A percentile compares a stretch with the other conserved stretches of the same genome.
Evolutionary conservation across 1,284 basidiomycete genomes (phyloP).

Genomic region (Apiotrichum mycotoxinovorans): DNA sequence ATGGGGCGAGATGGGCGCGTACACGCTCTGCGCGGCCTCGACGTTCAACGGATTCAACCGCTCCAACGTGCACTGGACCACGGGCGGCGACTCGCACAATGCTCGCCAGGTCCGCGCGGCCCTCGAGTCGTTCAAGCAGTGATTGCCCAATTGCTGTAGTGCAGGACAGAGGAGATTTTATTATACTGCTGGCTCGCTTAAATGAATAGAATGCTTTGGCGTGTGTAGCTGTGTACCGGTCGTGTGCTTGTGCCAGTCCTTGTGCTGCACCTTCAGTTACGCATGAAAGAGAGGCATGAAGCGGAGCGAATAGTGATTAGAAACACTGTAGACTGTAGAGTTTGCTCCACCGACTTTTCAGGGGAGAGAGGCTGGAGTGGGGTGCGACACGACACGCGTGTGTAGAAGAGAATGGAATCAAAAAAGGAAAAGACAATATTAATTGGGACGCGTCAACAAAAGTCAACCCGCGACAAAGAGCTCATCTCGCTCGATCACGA

Average conservation of each 20-base stretch:
- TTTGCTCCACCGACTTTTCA: too few species aligned
- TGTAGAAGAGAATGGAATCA: too few species aligned
- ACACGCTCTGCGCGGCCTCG: slow-evolving; percentile 85
- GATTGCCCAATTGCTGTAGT: not conserved
- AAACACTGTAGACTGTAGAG: too few species aligned
- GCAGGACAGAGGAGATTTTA: not conserved
- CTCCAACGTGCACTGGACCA: slow-evolving; percentile 46
- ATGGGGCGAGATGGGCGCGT: slow-evolving; percentile 89
- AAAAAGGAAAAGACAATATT: too few species aligned
- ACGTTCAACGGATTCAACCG: slow-evolving; percentile 68
- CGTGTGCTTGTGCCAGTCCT: not conserved
- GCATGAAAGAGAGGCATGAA: not conserved
- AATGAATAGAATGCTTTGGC: not conserved
- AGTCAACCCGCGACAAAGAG: too few species aligned
- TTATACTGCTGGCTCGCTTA: not conserved
- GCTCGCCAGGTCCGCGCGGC: slow-evolving; percentile 10
- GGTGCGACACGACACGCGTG: too few species aligned
- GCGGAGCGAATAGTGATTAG: too few species aligned
- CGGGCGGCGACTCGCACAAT: slow-evolving; percentile 31
- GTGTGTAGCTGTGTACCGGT: too few species aligned
- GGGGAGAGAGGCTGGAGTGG: too few species aligned
- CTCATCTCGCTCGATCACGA: too few species aligned
- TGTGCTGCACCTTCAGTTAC: too few species aligned
- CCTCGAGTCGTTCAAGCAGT: slow-evolving; percentile 8
- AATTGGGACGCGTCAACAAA: too few species aligned